phyloP scores from a whole-genome alignment of 495 filamentous ascomycete species.

The Darksidea phi region DNA sequence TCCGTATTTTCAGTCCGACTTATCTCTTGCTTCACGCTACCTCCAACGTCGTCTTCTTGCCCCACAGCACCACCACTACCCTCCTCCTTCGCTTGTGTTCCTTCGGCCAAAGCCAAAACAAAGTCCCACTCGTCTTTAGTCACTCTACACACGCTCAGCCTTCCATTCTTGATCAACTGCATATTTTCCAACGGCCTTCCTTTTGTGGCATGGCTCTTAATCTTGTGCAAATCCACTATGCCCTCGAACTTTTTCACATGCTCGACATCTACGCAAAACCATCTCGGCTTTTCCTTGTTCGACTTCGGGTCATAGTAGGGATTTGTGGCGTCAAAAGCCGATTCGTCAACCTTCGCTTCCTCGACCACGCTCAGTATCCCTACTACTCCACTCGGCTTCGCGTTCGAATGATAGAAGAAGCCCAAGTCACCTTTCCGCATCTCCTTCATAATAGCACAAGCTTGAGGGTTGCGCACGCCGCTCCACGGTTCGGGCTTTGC shows the following conservation, averaged over 20 bases:
- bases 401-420: constrained; percentile 98
- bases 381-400: constrained; percentile 83
- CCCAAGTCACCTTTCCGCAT: constrained; percentile 92
- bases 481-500: constrained; percentile 80
- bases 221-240: constrained; percentile 69
- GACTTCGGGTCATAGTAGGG: constrained; percentile 83
- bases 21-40: neutral
- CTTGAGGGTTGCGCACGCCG: constrained; percentile 63
- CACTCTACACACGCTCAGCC: constrained; percentile 83
- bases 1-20: too few relatives aligned
- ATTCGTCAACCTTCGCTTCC: constrained; percentile 78
- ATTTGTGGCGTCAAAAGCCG: constrained; percentile 71
- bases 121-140: constrained; percentile 74
- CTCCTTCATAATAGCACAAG: constrained; percentile 79
- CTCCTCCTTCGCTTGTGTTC: constrained; percentile 8
- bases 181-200: constrained; percentile 72
- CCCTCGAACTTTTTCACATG: constrained; percentile 77
- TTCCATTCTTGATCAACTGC: constrained; percentile 73
- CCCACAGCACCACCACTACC: neutral
- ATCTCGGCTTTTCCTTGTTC: constrained; percentile 73
- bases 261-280: constrained; percentile 83
- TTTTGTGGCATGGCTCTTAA: constrained; percentile 60
- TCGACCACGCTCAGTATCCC: constrained; percentile 91
- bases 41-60: neutral
- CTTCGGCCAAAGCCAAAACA: constrained; percentile 55